Base-by-base conservation (phyloP, 1,284 basidiomycete genomes). In the Papiliotrema fonsecae region DNA sequence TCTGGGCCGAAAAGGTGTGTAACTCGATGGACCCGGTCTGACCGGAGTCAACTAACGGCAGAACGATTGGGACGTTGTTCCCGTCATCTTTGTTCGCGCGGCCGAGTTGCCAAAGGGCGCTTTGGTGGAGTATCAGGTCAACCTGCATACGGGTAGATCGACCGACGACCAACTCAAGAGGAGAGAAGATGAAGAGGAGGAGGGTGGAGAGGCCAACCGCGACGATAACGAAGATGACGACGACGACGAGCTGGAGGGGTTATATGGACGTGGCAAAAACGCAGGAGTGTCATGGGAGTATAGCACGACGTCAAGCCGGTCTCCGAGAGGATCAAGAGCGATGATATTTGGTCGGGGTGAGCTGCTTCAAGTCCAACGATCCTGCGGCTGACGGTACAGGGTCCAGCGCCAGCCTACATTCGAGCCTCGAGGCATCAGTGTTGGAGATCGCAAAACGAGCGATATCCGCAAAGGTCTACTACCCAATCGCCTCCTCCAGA, bases 101-200 rank as follows among this genome's bases (percentile, higher is more conserved):
- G 79, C 81, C 38, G 78, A 81, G 41, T 75, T 97, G 11, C 92
- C 92, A 0, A 87, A 85, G 60, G 80, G 77, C 43, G 90, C 89
- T 2, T 56, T 73, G 36, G 67, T 78, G 14, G 78, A 79, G 58
- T 78, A 74, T 61, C 78, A 79, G 59, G 64, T 75, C 16, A 69
- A 73, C 21, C 50, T 67, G 19, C 70, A 75, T 48, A 74, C 73
- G 1, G 73, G 71, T 13, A 55, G 35, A 1, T 19, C 13, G n/a
- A 35, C 42, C 10, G 36, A 22, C 7, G 11, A 30, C 13, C 34
- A 35, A 40, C 25, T 18, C 5, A 30, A 7, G 35, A 39, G n/a
- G 24, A 22, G n/a, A 11, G 40, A 49, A 22, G 48, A 41, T 21
- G 39, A 44, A 24, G 47, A 56, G 42, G 60, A 60, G 4, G 54